These are phyloP conservation scores for Tritrichomonas musculus DNA, from an alignment of 208 protist species.

Conservation along the genomic window DNA sequence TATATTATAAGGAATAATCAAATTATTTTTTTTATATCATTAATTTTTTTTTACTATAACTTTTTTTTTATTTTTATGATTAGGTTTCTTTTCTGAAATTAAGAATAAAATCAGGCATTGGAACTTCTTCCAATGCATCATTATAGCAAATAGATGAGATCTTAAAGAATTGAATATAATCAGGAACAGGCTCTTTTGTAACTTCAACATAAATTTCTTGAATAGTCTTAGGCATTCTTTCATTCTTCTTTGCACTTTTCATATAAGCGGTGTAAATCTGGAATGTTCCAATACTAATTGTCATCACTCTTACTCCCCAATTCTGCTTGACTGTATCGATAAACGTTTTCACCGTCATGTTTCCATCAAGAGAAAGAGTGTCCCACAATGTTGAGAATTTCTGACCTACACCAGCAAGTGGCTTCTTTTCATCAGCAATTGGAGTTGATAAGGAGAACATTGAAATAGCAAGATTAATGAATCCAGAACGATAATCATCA, in stretches of 20 bases:
- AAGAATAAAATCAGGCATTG: too few species aligned
- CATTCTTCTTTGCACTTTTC: background rate
- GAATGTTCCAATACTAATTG: background rate
- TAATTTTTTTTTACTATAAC: too few species aligned
- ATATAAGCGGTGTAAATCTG: background rate
- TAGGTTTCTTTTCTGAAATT: too few species aligned
- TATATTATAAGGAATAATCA: too few species aligned
- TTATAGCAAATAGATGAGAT: background rate
- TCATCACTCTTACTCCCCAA: background rate
- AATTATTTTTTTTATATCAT: too few species aligned
- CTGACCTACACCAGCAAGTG: too few species aligned
- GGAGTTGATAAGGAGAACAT: slow-evolving; percentile 11
- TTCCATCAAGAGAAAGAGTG: background rate
- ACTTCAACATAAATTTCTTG: background rate
- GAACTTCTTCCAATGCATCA: background rate
- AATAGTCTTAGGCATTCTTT: background rate
- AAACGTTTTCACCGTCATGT: background rate
- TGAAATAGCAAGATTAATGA: background rate
- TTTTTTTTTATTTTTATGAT: too few species aligned
- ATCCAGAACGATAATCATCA: background rate
- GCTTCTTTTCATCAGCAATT: background rate
- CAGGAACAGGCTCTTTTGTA: background rate
- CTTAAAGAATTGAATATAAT: background rate
- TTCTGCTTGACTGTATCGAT: background rate
- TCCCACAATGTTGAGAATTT: background rate